Conservation (phyloP, 2,329 filamentous ascomycete species). For the Alternaria panax region DNA sequence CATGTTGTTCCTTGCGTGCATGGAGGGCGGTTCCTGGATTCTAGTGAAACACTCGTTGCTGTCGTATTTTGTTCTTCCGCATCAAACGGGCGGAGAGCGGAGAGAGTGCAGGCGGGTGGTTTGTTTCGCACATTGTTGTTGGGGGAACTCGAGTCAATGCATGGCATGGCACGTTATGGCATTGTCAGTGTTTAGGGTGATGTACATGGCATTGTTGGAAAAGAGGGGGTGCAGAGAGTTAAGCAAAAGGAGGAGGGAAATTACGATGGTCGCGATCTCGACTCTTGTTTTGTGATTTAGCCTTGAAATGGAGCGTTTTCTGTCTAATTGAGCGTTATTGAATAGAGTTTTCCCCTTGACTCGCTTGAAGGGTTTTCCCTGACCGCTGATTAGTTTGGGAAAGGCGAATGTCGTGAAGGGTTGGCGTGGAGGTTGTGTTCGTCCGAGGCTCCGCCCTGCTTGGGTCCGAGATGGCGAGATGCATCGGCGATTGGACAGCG, state of each 20-base stretch:
- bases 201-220: slow-evolving; percentile 8
- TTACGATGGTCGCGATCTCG: slow-evolving; percentile 12
- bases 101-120: background rate
- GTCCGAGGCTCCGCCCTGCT: slow-evolving; percentile 11
- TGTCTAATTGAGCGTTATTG: background rate
- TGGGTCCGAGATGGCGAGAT: slow-evolving; percentile 14
- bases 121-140: slow-evolving; percentile 1
- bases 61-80: background rate
- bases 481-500: background rate
- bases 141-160: background rate
- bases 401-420: slow-evolving; percentile 1
- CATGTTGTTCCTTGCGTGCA: background rate
- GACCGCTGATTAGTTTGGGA: background rate
- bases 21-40: background rate
- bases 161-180: background rate
- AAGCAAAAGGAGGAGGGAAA: slow-evolving; percentile 7
- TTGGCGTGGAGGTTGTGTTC: slow-evolving; percentile 11
- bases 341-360: slow-evolving; percentile 4
- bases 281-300: background rate
- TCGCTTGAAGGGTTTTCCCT: background rate
- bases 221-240: slow-evolving; percentile 4
- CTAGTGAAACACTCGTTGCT: slow-evolving; percentile 10
- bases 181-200: background rate
- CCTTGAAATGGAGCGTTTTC: slow-evolving; percentile 3
- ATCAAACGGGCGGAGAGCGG: background rate